phyloP scores from a whole-genome alignment of 2,329 filamentous ascomycete genomes.

The Colletotrichum sp. region DNA sequence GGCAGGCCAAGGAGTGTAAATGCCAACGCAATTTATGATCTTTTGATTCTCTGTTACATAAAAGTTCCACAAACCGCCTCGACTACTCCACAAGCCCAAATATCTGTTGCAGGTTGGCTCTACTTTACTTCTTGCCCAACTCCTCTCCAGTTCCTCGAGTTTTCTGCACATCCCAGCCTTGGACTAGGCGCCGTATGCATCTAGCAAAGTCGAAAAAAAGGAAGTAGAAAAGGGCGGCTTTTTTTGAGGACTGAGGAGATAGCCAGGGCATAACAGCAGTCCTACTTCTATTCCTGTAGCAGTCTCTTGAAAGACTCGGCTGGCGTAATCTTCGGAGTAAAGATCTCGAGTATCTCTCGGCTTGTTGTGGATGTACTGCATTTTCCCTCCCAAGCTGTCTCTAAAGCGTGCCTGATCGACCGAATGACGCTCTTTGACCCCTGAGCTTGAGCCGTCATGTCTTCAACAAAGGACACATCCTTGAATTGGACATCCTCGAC shows the following conservation, averaged over 20 bases:
- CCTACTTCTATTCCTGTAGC: background rate
- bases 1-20: background rate
- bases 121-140: background rate
- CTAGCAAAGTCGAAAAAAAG: background rate
- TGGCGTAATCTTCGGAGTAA: slow-evolving; percentile 25
- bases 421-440: slow-evolving; percentile 31
- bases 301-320: background rate
- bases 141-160: background rate
- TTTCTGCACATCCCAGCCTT: background rate
- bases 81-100: background rate
- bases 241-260: background rate
- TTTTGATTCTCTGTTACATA: background rate
- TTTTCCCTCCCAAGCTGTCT: slow-evolving; percentile 34
- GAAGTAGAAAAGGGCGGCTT: background rate
- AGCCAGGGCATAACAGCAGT: no score
- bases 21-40: background rate
- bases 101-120: background rate
- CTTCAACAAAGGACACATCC: slow-evolving; percentile 33
- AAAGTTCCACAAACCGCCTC: background rate
- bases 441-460: slow-evolving; percentile 9
- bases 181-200: background rate
- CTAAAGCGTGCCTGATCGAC: slow-evolving; percentile 27
- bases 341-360: slow-evolving; percentile 31
- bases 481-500: slow-evolving; percentile 31
- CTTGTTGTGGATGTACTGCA: slow-evolving; percentile 28